Evolutionary conservation across 2,329 filamentous ascomycete species (phyloP), one percentile per base, ranked within the genome.

Genomic region (Aspergillus hiratsukae): DNA sequence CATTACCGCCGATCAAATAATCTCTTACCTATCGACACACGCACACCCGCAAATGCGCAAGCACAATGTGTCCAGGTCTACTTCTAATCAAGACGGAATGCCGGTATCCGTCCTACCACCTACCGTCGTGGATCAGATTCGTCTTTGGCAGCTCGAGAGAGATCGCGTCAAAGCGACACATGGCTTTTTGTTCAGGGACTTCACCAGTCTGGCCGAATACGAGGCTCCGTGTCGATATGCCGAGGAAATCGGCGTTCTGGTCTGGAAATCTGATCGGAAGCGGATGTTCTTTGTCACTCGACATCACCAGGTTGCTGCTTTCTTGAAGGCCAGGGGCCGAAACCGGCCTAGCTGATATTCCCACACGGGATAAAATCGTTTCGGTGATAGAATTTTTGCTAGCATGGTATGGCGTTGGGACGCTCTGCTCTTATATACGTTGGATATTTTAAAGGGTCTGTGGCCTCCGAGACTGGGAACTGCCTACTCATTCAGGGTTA

Each of bases 71-170:
- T 66, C 64, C 49, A 71, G 71, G 56, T 69, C 69, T 45, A 72
- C 27, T 63, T 80, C 49, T 66, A 82, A 71, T 25, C 65, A 66
- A 21, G 60, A 67, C 3, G 71, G 73, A 3, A 61, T 75, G 11
- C 67, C 75, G 1, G 68, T 75, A 0, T 89, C 92, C 1, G 84
- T 96, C 17, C 82, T 99, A 1, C 94, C 95, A 1, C 92, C 94
- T 0, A 97, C 95, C 0, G 94, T 99, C 17, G 90, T 97, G 61
- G 94, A 99, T 74, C 94, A 99, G 78, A 97, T 99, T 67, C 84
- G 92, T 2, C 84, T 99, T 21, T 99, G 94, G 94, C 93, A 99
- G 78, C 86, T 97, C 52, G 94, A 99, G 75, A 91, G 93, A 61
- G 94, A 99, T 77, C 84, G 94, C 51, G 95, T 99, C 84, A 89